Evolutionary conservation across 768 basidiomycete genomes (phyloP).

Genomic region (Tremella mesenterica): DNA sequence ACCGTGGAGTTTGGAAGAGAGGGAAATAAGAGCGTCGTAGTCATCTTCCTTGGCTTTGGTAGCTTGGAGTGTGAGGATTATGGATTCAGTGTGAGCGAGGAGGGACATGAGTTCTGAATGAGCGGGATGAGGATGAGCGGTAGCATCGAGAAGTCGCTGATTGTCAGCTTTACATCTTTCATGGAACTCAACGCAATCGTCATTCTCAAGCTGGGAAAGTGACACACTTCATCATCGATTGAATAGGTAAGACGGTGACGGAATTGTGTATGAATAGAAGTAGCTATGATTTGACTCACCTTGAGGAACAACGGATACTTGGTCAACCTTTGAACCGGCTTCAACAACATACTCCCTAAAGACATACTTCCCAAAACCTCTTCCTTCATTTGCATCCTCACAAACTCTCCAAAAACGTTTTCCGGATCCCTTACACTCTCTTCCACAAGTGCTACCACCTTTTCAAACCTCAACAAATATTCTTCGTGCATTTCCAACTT

Average conservation of each 20-base stretch:
- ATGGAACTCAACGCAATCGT: too few species aligned
- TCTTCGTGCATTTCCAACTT: constrained; percentile 76
- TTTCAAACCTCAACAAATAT: constrained; percentile 66
- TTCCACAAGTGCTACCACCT: constrained; percentile 53
- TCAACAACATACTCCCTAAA: constrained; percentile 60
- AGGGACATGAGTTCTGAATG: constrained; percentile 58
- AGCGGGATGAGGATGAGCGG: constrained; percentile 62
- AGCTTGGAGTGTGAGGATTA: constrained; percentile 70
- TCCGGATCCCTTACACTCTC: constrained; percentile 49
- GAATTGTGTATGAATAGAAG: too few species aligned
- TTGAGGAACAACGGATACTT: constrained; percentile 65
- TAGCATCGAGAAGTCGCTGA: constrained; percentile 62
- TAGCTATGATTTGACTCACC: constrained; percentile 49
- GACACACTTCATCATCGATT: background rate
- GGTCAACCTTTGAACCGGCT: constrained; percentile 65
- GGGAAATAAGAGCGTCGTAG: constrained; percentile 62
- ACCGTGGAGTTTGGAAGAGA: constrained; percentile 56
- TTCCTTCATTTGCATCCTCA: constrained; percentile 52
- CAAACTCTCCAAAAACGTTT: constrained; percentile 77
- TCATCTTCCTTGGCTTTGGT: constrained; percentile 81
- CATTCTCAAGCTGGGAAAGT: too few species aligned
- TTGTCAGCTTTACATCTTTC: background rate
- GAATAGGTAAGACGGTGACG: background rate
- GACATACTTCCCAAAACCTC: constrained; percentile 57
- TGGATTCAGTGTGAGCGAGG: constrained; percentile 58